phyloP scores from a whole-genome alignment of 495 filamentous ascomycete genomes.

The Penicillium desertorum region DNA sequence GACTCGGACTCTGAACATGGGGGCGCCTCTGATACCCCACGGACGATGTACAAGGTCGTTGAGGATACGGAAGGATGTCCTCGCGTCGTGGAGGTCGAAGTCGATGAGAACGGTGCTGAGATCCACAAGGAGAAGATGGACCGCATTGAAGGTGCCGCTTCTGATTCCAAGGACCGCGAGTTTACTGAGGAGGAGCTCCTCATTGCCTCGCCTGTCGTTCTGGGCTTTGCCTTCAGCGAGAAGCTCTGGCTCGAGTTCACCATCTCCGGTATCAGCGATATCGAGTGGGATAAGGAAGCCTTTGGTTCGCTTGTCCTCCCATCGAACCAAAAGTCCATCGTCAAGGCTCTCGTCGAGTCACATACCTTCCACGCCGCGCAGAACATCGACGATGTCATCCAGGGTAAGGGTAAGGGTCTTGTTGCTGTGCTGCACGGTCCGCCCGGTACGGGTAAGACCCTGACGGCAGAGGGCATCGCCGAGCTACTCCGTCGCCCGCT shows the following conservation, averaged over 20 bases:
- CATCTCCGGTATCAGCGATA: constrained; percentile 78
- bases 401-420: constrained; percentile 74
- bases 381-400: constrained; percentile 82
- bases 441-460: constrained; percentile 83
- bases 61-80: constrained; percentile 61
- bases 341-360: constrained; percentile 74
- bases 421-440: constrained; percentile 79
- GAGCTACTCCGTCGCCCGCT: constrained; percentile 79
- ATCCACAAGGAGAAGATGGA: constrained; percentile 66
- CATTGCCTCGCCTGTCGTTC: constrained; percentile 83
- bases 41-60: constrained; percentile 64
- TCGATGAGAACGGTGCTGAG: constrained; percentile 62
- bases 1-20: constrained; percentile 52
- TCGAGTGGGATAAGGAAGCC: constrained; percentile 78
- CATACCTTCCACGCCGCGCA: constrained; percentile 79
- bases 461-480: constrained; percentile 85
- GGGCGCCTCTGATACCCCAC: constrained; percentile 53
- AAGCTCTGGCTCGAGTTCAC: constrained; percentile 92
- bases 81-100: constrained; percentile 58
- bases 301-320: constrained; percentile 77
- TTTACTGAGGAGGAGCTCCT: constrained; percentile 87
- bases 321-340: constrained; percentile 73
- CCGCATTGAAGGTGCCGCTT: constrained; percentile 44
- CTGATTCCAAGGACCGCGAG: constrained; percentile 43
- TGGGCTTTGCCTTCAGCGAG: constrained; percentile 91